Conservation (phyloP, 805 yeast species). For the Kazachstania martiniae region DNA sequence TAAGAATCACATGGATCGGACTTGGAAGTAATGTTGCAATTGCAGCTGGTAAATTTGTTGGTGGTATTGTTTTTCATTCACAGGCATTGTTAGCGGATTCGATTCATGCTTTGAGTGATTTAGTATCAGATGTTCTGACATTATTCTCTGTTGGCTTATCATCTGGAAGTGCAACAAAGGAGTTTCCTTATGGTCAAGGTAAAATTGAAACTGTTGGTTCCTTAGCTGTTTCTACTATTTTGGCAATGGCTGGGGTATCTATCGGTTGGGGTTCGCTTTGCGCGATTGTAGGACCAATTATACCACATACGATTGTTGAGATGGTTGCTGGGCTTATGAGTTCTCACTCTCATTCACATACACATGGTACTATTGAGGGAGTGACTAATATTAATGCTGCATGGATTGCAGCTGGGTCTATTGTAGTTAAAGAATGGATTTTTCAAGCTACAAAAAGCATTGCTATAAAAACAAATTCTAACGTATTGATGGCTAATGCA, state of each 20-base stretch:
- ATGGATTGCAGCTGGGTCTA: constrained; percentile 88
- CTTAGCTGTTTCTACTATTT: constrained; percentile 70
- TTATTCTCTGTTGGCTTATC: constrained; percentile 79
- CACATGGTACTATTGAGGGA: constrained; percentile 24
- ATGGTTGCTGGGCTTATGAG: constrained; percentile 27
- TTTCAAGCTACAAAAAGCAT: constrained; percentile 73
- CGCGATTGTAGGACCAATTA: constrained; percentile 52
- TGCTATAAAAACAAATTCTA: constrained; percentile 69
- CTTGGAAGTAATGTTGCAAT: constrained; percentile 71
- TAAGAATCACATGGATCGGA: constrained; percentile 88
- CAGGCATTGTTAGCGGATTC: constrained; percentile 93
- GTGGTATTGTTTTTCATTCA: constrained; percentile 89
- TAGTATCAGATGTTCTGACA: constrained; percentile 82
- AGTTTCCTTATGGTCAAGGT: constrained; percentile 84
- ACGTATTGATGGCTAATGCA: constrained; percentile 90
- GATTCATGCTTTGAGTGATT: constrained; percentile 82
- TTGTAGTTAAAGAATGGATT: constrained; percentile 78
- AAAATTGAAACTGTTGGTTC: constrained; percentile 91
- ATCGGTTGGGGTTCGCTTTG: constrained; percentile 81
- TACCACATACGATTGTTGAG: constrained; percentile 55
- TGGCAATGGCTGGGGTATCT: constrained; percentile 78
- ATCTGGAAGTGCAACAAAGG: constrained; percentile 41
- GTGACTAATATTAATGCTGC: constrained; percentile 81
- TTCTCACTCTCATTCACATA: constrained; percentile 32
- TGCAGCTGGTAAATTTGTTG: constrained; percentile 78